Evolutionary conservation across 345 rosid species (phyloP).

Genomic region (Euclidium syriacum): DNA sequence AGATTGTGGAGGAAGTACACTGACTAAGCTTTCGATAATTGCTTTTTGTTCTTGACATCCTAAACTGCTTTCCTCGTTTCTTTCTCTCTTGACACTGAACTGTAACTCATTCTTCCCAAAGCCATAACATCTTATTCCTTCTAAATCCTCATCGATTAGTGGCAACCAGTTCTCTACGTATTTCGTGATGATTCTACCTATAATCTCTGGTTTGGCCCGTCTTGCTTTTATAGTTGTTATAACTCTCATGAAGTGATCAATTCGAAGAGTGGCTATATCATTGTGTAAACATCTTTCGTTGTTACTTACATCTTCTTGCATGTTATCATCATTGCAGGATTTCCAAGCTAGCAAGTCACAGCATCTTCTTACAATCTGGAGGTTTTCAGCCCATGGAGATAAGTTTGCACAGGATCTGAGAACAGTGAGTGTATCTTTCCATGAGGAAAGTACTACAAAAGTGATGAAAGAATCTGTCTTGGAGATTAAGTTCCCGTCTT

Average conservation of each 20-base stretch:
- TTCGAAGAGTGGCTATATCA: slow-evolving; percentile 49
- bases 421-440: slow-evolving; percentile 75
- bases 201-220: slow-evolving; percentile 46
- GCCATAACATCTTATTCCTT: slow-evolving; percentile 57
- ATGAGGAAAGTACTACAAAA: slow-evolving; percentile 64
- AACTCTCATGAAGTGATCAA: slow-evolving; percentile 73
- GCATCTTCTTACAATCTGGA: slow-evolving; percentile 79
- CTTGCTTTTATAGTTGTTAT: slow-evolving; percentile 53
- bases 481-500: slow-evolving; percentile 72
- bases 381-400: slow-evolving; percentile 89
- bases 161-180: slow-evolving; percentile 59
- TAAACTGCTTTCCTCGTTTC: slow-evolving; percentile 34
- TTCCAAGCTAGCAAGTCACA: slow-evolving; percentile 81
- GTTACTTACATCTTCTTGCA: slow-evolving; percentile 25
- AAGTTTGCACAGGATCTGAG: slow-evolving; percentile 61
- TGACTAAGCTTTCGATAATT: slow-evolving; percentile 65
- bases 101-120: slow-evolving; percentile 57
- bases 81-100: slow-evolving; percentile 40
- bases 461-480: slow-evolving; percentile 84
- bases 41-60: slow-evolving; percentile 48
- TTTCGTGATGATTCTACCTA: slow-evolving; percentile 53
- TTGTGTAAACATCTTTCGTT: slow-evolving; percentile 43
- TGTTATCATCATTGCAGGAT: slow-evolving; percentile 46
- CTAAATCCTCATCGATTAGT: slow-evolving; percentile 44
- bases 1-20: slow-evolving; percentile 55